These are phyloP conservation scores for Penicillium hesseltinei DNA, from an alignment of 2,329 filamentous ascomycete species.

Conservation along the genomic window DNA sequence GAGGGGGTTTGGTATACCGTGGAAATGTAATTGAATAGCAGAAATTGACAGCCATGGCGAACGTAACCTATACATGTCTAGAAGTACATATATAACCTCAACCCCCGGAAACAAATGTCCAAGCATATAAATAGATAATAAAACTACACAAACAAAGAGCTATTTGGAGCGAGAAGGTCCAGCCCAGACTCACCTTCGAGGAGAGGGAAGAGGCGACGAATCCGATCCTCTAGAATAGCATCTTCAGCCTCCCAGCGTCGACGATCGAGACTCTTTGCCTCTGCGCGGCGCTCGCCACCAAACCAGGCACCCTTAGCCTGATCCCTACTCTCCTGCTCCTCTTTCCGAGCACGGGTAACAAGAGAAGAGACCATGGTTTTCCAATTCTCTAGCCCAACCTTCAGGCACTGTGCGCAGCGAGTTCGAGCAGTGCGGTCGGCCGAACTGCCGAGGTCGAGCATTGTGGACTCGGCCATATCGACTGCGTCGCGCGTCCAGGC, in stretches of 20 bases:
- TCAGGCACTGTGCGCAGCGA: conserved; percentile 74
- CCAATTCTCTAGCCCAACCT: conserved; percentile 78
- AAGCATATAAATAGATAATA: background rate
- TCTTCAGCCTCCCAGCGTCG: conserved; percentile 44
- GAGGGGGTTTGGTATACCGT: background rate
- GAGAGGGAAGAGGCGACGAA: conserved; percentile 29
- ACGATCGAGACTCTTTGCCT: conserved; percentile 31
- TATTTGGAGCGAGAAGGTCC: conserved; percentile 29
- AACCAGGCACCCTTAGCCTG: conserved; percentile 37
- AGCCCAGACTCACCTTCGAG: conserved; percentile 33
- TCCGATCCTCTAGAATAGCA: conserved; percentile 39
- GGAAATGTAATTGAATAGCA: background rate
- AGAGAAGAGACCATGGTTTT: conserved; percentile 71
- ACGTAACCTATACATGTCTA: background rate
- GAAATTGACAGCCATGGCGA: background rate
- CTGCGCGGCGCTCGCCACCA: conserved; percentile 27
- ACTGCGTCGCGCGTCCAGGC: conserved; percentile 89
- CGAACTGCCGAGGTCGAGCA: conserved; percentile 34
- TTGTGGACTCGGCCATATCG: conserved; percentile 70
- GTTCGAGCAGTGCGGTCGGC: conserved; percentile 46
- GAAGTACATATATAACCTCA: background rate
- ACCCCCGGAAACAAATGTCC: background rate
- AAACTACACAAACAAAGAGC: conserved; percentile 29
- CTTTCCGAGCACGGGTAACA: conserved; percentile 42
- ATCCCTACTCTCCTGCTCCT: conserved; percentile 36